phyloP scores from a whole-genome alignment of 805 yeast species.

The Lipomyces anomalus region DNA sequence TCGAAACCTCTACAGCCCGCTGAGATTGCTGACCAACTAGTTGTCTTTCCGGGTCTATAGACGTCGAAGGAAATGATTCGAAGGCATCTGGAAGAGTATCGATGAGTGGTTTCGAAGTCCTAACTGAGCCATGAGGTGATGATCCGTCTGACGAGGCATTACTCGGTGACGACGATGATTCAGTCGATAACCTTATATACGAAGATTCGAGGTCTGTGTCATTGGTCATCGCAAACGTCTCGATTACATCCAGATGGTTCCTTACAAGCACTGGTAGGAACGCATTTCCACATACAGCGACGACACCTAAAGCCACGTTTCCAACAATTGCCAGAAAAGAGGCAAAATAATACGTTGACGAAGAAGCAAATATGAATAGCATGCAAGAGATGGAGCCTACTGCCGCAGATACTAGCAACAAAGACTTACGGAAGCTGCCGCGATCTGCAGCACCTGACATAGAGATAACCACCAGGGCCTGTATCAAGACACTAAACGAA shows the following conservation, averaged over 20 bases:
- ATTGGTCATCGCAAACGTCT: background rate
- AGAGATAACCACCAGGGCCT: slow-evolving; percentile 62
- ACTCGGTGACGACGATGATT: no score
- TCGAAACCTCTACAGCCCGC: slow-evolving; percentile 22
- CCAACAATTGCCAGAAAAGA: slow-evolving; percentile 54
- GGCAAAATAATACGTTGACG: slow-evolving; percentile 46
- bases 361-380: slow-evolving; percentile 37
- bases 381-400: slow-evolving; percentile 55
- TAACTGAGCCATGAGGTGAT: background rate
- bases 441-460: slow-evolving; percentile 69
- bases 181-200: no score
- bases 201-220: no score
- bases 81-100: background rate
- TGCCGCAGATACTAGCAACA: slow-evolving; percentile 52
- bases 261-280: slow-evolving; percentile 57
- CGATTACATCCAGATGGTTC: slow-evolving; percentile 32
- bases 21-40: slow-evolving; percentile 10
- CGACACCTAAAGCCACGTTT: slow-evolving; percentile 66
- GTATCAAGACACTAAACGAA: slow-evolving; percentile 65
- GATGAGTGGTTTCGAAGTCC: background rate
- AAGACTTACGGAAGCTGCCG: slow-evolving; percentile 52
- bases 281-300: slow-evolving; percentile 74
- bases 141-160: no score
- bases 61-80: background rate
- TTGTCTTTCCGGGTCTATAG: background rate